phyloP scores from a whole-genome alignment of 305 asterid species.

The Plantago coronopus region DNA sequence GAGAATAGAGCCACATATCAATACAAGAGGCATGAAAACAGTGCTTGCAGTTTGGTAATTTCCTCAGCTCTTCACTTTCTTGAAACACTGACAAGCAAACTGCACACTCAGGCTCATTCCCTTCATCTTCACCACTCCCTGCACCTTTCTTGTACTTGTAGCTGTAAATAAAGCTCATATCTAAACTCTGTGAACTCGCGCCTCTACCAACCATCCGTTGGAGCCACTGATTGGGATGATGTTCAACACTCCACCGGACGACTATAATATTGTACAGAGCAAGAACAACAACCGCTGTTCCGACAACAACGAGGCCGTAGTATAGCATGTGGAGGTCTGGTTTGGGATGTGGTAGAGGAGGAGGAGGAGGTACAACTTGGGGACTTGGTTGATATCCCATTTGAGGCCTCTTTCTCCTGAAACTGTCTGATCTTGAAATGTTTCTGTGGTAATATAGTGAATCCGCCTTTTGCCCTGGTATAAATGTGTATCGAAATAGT shows the following conservation, averaged over 20 bases:
- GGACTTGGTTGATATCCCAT: constrained; percentile 34
- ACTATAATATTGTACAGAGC: constrained; percentile 47
- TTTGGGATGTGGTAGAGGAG: constrained; percentile 23
- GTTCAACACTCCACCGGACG: constrained; percentile 41
- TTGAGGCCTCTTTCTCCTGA: not conserved
- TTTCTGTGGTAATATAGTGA: constrained; percentile 15
- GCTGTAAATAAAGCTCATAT: constrained; percentile 26
- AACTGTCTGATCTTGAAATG: constrained; percentile 12
- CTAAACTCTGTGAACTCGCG: constrained; percentile 15
- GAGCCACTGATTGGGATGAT: constrained; percentile 7
- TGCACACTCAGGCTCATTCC: constrained; percentile 45
- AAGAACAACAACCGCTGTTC: constrained; percentile 45
- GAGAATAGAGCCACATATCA: constrained; percentile 83
- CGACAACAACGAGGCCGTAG: constrained; percentile 58
- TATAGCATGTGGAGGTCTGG: constrained; percentile 45
- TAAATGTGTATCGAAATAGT: not conserved
- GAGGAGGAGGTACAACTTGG: constrained; percentile 16
- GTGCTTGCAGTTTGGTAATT: constrained; percentile 60
- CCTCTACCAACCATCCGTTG: not conserved
- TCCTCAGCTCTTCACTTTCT: constrained; percentile 63
- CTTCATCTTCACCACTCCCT: constrained; percentile 8
- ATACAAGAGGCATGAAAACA: constrained; percentile 72
- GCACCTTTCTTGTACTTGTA: constrained; percentile 46
- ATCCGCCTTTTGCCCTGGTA: too few relatives aligned
- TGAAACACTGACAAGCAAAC: constrained; percentile 70